These are phyloP conservation scores for Diplodia seriata DNA, from an alignment of 2,329 filamentous ascomycete species.

Conservation along the genomic window DNA sequence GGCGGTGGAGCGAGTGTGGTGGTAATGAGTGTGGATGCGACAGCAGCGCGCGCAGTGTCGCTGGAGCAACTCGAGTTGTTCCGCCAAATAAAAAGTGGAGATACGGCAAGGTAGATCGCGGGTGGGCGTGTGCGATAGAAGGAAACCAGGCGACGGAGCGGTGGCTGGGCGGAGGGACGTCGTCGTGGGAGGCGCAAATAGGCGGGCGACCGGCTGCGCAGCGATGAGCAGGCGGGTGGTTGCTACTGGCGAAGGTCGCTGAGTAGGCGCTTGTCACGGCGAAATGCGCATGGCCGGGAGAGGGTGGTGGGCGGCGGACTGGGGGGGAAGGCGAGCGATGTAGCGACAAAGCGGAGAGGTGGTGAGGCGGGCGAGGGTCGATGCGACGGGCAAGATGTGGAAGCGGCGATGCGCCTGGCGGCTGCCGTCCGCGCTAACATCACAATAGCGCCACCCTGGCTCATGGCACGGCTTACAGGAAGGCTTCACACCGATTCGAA, in stretches of 20 bases:
- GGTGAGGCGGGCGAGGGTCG: slow-evolving; percentile 17
- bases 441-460: slow-evolving; percentile 3
- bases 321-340: slow-evolving; percentile 37
- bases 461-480: slow-evolving; percentile 21
- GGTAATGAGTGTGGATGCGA: slow-evolving; percentile 32
- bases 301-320: slow-evolving; percentile 36
- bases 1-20: slow-evolving; percentile 25
- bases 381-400: slow-evolving; percentile 6
- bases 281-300: slow-evolving; percentile 21
- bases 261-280: slow-evolving; percentile 24
- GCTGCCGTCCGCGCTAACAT: slow-evolving; percentile 6
- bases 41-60: slow-evolving; percentile 27
- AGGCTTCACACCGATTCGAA: slow-evolving; percentile 18
- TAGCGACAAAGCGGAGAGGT: slow-evolving; percentile 36
- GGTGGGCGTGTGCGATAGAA: slow-evolving; percentile 24
- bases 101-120: slow-evolving; percentile 1
- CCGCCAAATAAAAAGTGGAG: slow-evolving; percentile 5
- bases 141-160: slow-evolving; percentile 22
- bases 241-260: slow-evolving; percentile 24
- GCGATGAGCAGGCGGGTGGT: slow-evolving; percentile 18
- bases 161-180: slow-evolving; percentile 8
- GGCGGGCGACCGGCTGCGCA: slow-evolving; percentile 23
- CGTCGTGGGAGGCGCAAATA: slow-evolving; percentile 22
- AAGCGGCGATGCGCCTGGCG: slow-evolving; percentile 2
- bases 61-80: background rate